Conservation (phyloP, 805 yeast species). For the Candida sakaeoensis region DNA sequence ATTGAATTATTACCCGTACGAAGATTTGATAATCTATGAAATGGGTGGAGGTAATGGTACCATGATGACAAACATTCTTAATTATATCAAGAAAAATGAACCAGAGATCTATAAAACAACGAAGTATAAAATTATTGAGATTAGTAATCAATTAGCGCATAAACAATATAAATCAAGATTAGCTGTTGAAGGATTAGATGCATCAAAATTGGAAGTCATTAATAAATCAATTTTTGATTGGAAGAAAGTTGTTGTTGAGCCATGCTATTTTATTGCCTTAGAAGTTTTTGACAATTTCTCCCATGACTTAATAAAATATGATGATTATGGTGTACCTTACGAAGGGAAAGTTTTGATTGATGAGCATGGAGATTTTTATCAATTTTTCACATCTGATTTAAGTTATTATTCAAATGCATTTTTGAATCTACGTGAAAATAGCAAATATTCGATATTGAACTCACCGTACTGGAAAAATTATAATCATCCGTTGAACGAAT, state of each 20-base stretch:
- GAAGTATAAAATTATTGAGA: slow-evolving; percentile 69
- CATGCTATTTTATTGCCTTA: slow-evolving; percentile 73
- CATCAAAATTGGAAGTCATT: slow-evolving; percentile 56
- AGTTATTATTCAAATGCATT: slow-evolving; percentile 55
- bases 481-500: slow-evolving; percentile 61
- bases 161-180: slow-evolving; percentile 46
- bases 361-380: slow-evolving; percentile 69
- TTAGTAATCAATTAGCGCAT: slow-evolving; percentile 56
- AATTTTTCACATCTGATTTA: slow-evolving; percentile 61
- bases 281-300: slow-evolving; percentile 84
- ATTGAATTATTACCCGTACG: slow-evolving; percentile 62
- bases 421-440: slow-evolving; percentile 51
- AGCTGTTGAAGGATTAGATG: slow-evolving; percentile 44
- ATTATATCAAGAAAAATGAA: slow-evolving; percentile 55
- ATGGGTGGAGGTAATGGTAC: slow-evolving; percentile 93
- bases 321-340: slow-evolving; percentile 63
- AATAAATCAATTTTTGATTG: slow-evolving; percentile 77
- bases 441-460: slow-evolving; percentile 35
- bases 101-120: slow-evolving; percentile 74
- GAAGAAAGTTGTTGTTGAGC: slow-evolving; percentile 55
- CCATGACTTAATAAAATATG: slow-evolving; percentile 78
- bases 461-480: slow-evolving; percentile 24
- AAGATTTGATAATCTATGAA: slow-evolving; percentile 74
- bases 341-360: slow-evolving; percentile 79
- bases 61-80: slow-evolving; percentile 69